These are phyloP conservation scores for Neofusicoccum kwambonambiense DNA, from an alignment of 2,329 filamentous ascomycete genomes.

Conservation along the genomic window DNA sequence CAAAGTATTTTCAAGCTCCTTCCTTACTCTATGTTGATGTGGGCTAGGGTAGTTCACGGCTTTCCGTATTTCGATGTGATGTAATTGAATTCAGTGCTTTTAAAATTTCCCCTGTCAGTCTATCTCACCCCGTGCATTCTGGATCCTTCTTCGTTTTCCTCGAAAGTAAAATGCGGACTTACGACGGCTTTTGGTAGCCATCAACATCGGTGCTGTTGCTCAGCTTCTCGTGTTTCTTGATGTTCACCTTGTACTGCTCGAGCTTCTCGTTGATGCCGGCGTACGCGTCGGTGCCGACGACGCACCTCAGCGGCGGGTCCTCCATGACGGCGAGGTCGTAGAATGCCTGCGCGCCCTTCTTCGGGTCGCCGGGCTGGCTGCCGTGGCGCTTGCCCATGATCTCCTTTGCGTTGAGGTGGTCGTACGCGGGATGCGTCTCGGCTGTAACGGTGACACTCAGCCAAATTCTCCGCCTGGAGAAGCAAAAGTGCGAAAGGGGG, in stretches of 20 bases:
- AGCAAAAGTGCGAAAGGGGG: too few relatives aligned
- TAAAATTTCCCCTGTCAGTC: too few relatives aligned
- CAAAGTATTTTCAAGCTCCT: too few relatives aligned
- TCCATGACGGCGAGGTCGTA: constrained; percentile 55
- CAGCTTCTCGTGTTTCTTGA: constrained; percentile 51
- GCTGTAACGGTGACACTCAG: background rate
- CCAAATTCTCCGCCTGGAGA: background rate
- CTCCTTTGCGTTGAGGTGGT: constrained; percentile 47
- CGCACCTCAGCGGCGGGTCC: constrained; percentile 53
- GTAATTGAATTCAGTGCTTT: too few relatives aligned
- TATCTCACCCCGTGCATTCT: too few relatives aligned
- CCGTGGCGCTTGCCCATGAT: constrained; percentile 42
- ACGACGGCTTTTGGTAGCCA: constrained; percentile 30
- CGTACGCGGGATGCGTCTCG: constrained; percentile 41
- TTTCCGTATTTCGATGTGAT: too few relatives aligned
- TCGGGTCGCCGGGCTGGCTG: constrained; percentile 51
- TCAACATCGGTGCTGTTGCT: constrained; percentile 51
- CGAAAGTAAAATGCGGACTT: background rate
- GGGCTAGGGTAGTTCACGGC: too few relatives aligned
- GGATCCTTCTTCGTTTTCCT: too few relatives aligned
- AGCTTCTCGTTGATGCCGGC: constrained; percentile 50
- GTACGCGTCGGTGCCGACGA: constrained; percentile 56
- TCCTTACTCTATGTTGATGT: too few relatives aligned
- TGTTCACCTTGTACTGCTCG: constrained; percentile 48
- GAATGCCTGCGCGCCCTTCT: constrained; percentile 51